Conservation (phyloP, 75 land plant species). For the Chamaecyparis obtusa region DNA sequence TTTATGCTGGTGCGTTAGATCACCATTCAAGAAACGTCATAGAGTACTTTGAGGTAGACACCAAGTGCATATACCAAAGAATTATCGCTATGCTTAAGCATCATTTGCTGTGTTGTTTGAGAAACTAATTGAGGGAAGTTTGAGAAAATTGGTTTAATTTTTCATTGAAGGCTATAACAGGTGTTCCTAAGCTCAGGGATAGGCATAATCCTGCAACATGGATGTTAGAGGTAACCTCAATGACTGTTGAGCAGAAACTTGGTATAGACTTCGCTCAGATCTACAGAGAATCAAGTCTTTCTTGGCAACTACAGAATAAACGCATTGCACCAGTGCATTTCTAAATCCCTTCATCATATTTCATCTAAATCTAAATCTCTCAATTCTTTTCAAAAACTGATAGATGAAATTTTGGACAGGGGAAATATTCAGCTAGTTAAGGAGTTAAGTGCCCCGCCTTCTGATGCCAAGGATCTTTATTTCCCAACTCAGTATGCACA, state of each 20-base stretch:
- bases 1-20: slow-evolving; percentile 62
- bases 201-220: slow-evolving; percentile 30
- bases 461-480: slow-evolving; percentile 22
- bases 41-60: slow-evolving; percentile 58
- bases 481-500: slow-evolving; percentile 38
- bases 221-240: slow-evolving; percentile 36
- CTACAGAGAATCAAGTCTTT: slow-evolving; percentile 14
- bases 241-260: neutral
- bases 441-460: slow-evolving; percentile 20
- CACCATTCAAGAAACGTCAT: slow-evolving; percentile 44
- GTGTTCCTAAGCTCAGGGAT: slow-evolving; percentile 28
- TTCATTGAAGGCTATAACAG: slow-evolving; percentile 15
- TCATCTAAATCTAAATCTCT: neutral
- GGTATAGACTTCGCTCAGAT: slow-evolving; percentile 21
- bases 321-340: neutral
- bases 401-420: slow-evolving; percentile 2
- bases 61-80: neutral
- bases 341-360: neutral
- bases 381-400: neutral
- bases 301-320: slow-evolving; percentile 12
- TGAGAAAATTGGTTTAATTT: neutral
- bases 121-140: too few relatives aligned
- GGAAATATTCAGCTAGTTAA: slow-evolving; percentile 16
- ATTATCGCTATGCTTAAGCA: neutral
- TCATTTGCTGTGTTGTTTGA: too few relatives aligned